These are phyloP conservation scores for Lentinula sp. DNA, from an alignment of 768 basidiomycete species.

Conservation along the genomic window DNA sequence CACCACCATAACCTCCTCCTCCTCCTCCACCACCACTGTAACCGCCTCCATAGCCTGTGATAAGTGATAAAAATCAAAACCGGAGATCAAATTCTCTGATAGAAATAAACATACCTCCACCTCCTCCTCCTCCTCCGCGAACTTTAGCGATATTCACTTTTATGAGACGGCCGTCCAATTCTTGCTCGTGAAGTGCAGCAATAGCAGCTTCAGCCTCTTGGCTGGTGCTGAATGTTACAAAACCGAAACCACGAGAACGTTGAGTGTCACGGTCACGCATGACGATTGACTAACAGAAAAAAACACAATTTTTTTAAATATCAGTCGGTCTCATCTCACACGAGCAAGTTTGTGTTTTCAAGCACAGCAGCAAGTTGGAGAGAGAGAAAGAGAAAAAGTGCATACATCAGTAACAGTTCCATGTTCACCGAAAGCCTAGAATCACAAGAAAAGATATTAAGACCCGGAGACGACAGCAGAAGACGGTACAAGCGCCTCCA, in stretches of 20 bases:
- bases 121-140: constrained; percentile 47
- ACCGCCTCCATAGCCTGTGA: constrained; percentile 7
- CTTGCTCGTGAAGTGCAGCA: constrained; percentile 72
- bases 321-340: constrained; percentile 29
- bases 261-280: constrained; percentile 99
- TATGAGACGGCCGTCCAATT: constrained; percentile 89
- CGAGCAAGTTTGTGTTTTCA: constrained; percentile 14
- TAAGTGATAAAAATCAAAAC: background rate
- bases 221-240: constrained; percentile 67
- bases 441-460: constrained; percentile 44
- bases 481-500: constrained; percentile 20
- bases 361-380: constrained; percentile 7
- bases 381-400: constrained; percentile 29
- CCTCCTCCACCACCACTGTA: constrained; percentile 15
- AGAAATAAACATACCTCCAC: constrained; percentile 28
- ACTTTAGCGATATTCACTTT: constrained; percentile 84
- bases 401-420: constrained; percentile 92
- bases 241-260: constrained; percentile 95
- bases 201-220: constrained; percentile 80
- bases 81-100: background rate
- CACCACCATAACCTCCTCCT: constrained; percentile 9
- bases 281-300: constrained; percentile 73
- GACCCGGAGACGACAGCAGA: background rate
- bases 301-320: constrained; percentile 12
- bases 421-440: constrained; percentile 78